These are phyloP conservation scores for Aureobasidium uvarum DNA, from an alignment of 2,329 filamentous ascomycete genomes.

Conservation along the genomic window DNA sequence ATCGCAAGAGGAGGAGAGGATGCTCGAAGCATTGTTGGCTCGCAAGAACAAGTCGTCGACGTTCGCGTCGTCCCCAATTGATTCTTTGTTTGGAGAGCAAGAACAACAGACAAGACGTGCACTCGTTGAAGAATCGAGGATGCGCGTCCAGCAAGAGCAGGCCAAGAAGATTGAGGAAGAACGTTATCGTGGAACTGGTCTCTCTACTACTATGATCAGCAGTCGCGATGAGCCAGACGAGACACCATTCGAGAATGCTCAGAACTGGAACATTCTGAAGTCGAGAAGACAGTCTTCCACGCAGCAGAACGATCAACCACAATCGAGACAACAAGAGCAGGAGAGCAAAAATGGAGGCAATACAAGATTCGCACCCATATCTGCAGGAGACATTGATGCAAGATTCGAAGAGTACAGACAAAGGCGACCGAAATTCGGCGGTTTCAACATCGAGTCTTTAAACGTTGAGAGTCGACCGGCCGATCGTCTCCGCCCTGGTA, in stretches of 20 bases:
- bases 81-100: constrained; percentile 10
- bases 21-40: constrained; percentile 20
- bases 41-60: constrained; percentile 12
- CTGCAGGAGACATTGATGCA: constrained; percentile 29
- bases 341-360: background rate
- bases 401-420: constrained; percentile 31
- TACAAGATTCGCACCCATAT: background rate
- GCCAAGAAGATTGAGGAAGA: background rate
- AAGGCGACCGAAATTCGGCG: background rate
- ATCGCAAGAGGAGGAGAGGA: constrained; percentile 18
- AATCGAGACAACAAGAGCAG: background rate
- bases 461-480: constrained; percentile 3
- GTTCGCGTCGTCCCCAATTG: background rate
- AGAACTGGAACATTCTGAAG: constrained; percentile 27
- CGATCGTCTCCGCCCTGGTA: background rate
- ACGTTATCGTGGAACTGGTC: background rate
- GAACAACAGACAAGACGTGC: constrained; percentile 6
- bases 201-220: constrained; percentile 1
- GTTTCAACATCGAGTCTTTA: constrained; percentile 16
- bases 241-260: constrained; percentile 25
- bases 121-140: constrained; percentile 6
- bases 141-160: background rate
- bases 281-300: background rate
- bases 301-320: background rate
- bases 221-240: constrained; percentile 7